Base-by-base conservation (phyloP, 2,329 filamentous ascomycete species). In the Monosporascus sp. region DNA sequence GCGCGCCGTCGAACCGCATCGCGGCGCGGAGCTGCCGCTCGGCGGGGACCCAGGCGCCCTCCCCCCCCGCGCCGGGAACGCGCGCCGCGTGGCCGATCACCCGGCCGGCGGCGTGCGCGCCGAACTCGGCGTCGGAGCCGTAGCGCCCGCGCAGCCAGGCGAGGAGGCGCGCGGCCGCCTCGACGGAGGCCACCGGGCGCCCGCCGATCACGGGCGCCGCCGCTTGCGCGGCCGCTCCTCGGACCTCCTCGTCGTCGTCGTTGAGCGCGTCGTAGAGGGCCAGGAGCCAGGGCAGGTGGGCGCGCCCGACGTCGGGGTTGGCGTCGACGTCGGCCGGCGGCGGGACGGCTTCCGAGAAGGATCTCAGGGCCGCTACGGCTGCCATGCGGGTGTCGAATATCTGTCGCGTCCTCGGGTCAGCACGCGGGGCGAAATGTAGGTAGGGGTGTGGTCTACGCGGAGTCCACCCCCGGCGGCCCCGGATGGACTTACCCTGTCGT, bases 171-270 rank as follows among this genome's bases (percentile, higher is more conserved):
- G 66, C 67, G 8, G 74, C 74, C 3, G 79, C 76, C 56, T 79
- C 74, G 37, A 79, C 69, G 37, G 77, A 74, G 9, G 78, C 74
- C 38, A 80, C 70, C 3, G 59, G 51, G 26, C 68, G 63, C 20
- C 68, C 59, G 17, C 69, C 71, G 7, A 86, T 60, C 24, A 88
- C 67, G 22, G 64, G 66, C 5, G 70, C 66, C 0, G 78, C 74
- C 1, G 81, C 77, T 0, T 61, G 55, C 2, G 85, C 81, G 7
- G 86, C 87, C 1, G 81, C 68, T 37, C 86, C 80, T 45, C 93
- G 84, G 58, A 97, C 81, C 53, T 97, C 91, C 57, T 96, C 90
- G 65, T 97, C 93, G 65, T 97, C 93, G 65, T 97, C 94, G 65
- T 89, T 88, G 5, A 96, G 78, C 46, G 85, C 77, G 65, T 91